phyloP scores from a whole-genome alignment of 2,329 filamentous ascomycete species.

The Pezicula rhizophila region DNA sequence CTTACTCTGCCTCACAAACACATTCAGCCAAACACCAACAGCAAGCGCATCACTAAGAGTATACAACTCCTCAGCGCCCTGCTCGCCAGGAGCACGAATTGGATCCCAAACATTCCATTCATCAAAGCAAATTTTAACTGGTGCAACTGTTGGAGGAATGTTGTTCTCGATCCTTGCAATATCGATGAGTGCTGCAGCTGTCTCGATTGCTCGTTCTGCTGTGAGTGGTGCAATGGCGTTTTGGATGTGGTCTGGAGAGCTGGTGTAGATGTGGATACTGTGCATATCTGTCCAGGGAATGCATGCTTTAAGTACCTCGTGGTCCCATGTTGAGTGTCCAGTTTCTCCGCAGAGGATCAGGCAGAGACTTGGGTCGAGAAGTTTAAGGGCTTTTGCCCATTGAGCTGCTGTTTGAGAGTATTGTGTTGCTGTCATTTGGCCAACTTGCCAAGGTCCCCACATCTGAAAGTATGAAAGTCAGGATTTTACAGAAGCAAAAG shows the following conservation, averaged over 20 bases:
- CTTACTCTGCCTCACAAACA: conserved; percentile 56
- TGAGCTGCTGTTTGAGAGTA: conserved; percentile 51
- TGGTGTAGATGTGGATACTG: conserved; percentile 61
- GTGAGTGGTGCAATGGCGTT: conserved; percentile 51
- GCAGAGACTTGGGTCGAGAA: conserved; percentile 53
- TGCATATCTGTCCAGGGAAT: conserved; percentile 60
- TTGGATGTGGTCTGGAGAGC: conserved; percentile 34
- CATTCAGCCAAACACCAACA: conserved; percentile 57
- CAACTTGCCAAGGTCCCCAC: conserved; percentile 40
- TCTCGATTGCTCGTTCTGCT: conserved; percentile 60
- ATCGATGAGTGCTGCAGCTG: conserved; percentile 54
- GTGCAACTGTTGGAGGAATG: conserved; percentile 22
- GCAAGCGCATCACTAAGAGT: conserved; percentile 59
- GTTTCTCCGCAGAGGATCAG: conserved; percentile 60
- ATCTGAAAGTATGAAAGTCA: conserved; percentile 12
- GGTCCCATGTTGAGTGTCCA: conserved; percentile 56
- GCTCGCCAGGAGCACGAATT: conserved; percentile 52
- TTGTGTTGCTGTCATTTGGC: conserved; percentile 49
- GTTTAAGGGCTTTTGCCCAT: conserved; percentile 52
- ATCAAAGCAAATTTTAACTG: conserved; percentile 61
- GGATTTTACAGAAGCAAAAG: background rate
- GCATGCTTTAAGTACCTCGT: conserved; percentile 55
- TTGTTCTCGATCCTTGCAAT: conserved; percentile 55
- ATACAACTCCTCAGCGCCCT: conserved; percentile 57
- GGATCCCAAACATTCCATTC: conserved; percentile 69